Base-by-base conservation (phyloP, 116 monocot genomes). In the Cymodocea nodosa region DNA sequence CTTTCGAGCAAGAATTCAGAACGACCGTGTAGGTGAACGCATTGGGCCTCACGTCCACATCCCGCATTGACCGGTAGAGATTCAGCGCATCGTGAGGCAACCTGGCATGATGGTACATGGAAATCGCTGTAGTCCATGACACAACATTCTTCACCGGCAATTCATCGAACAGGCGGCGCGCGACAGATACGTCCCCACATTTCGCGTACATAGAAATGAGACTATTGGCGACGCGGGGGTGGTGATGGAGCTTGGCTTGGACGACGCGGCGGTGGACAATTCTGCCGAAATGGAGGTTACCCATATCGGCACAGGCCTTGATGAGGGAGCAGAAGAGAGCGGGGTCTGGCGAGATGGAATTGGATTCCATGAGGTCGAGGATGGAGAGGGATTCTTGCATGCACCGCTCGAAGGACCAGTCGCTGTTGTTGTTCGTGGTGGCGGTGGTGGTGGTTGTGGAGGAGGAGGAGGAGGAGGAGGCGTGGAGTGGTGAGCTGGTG, bases 151-250 rank as follows among this genome's bases (percentile, higher is more conserved):
- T 59, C 1, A 23, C 35, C 17, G 70, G 58, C 80, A 78, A 72
- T 62, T 65, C 37, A 61, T 78, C 84, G 78, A 84, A 84, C 71
- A 81, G 61, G 52, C 63, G 19, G 17, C 72, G 77, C 6, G 84
- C 77, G 59, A 70, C 36, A 20, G 23, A 23, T 2, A 77, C 16
- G n/a, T 35, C 63, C 62, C 60, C 64, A 60, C 64, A 71, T 2
- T 61, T 71, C 53, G 65, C 63, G 62, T 84, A 80, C 62, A 74
- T 52, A 22, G 70, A 69, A 15, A 77, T 24, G 34, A 84, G 74
- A 37, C 68, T 30, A 52, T 76, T 83, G 69, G 49, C 73, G 58
- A 76, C 72, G 44, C 70, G 40, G 61, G 79, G 64, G 69, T 83
- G 69, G 37, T 34, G 25, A 22, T 23, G 58, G 62, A 50, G 65